Base-by-base conservation (phyloP, 768 basidiomycete genomes). In the Trametes coccinea region DNA sequence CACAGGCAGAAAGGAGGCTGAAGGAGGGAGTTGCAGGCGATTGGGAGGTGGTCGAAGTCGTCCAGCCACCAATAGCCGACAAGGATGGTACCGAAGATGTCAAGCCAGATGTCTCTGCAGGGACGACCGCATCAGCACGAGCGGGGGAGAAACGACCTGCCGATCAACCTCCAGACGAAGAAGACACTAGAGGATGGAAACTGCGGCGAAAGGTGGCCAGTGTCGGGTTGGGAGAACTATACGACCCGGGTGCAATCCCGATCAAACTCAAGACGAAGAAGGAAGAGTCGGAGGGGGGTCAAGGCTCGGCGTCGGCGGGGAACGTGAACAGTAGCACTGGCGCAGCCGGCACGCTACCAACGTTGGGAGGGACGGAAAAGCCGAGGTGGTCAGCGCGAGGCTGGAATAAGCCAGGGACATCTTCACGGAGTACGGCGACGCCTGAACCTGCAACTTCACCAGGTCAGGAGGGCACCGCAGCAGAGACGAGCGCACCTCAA, bases 11-110 rank as follows among this genome's bases (percentile, higher is more conserved):
- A 56, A 77, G 82, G 46, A 80, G 83, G 27, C 80, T 79, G 50
- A 82, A 77, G 13, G 84, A 91, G 68, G 93, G 92, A 11, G 75
- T 86, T 3, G 88, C 82, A 0, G 92, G 94, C 10, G 82, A 86
- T 48, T 96, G 93, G 93, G 77, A 91, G 65, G 76, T 87, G 29
- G 83, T 94, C 14, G 74, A 76, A 1, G 59, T 74, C n/a, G 63
- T 70, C 5, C 62, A 73, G 3, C 44, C 70, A 5, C 67, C 76
- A 14, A 60, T 33, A n/a, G 45, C 14, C 30, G 51, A 54, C 9
- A 46, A 48, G 11, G 54, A 62, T 9, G 62, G 57, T 10, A 54
- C 66, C 29, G 60, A 49, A n/a, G 37, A 49, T 17, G 13, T 52
- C 9, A 56, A 45, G 34, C 56, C 53, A 17, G 55, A 47, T 14